Evolutionary conservation across 306 rosid species (phyloP), one percentile per base, ranked within the genome.

Genomic region (Styphnolobium japonicum): DNA sequence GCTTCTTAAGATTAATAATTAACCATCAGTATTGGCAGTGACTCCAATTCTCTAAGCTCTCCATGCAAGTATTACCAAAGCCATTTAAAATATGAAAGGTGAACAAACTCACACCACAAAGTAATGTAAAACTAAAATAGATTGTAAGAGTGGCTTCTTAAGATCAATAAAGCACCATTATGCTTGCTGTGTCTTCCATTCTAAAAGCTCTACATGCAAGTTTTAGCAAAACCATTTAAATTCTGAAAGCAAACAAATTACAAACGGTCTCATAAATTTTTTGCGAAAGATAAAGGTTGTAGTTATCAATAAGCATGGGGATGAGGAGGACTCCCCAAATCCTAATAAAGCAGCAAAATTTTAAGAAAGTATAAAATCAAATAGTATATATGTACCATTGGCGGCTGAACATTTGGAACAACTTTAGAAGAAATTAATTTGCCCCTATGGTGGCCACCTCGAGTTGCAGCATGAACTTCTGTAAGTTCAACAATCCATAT

Each of bases 361-460:
- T 58, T 10, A 53, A 45, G 1, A 40, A 39, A 56, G 68, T 5
- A 80, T 40, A 42, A 49, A 43, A 45, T 67, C 55, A 36, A 49
- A 48, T 36, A 29, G 36, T n/a, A 76, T 18, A 51, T 66, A 77
- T 37, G 40, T 88, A 90, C 92, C 90, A 88, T 90, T 66, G 94
- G 94, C 63, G 94, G 94, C 87, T 90, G 94, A 76, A 90, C 90
- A 85, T 90, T 80, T 10, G 94, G 92, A 81, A 90, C 84, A 55
- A 90, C 88, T 51, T 64, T 48, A 62, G 92, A 86, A 15, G 88
- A 82, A 73, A 90, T 83, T 75, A 73, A 90, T 83, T 88, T 90
- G 68, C 94, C 94, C 81, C 94, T 88, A 19, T 90, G 94, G 58
- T 90, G 94, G 70, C 92, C 94, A 81, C 94, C 94, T 64, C 92